These are phyloP conservation scores for Sclerotinia minor DNA, from an alignment of 2,329 filamentous ascomycete species.

Conservation along the genomic window DNA sequence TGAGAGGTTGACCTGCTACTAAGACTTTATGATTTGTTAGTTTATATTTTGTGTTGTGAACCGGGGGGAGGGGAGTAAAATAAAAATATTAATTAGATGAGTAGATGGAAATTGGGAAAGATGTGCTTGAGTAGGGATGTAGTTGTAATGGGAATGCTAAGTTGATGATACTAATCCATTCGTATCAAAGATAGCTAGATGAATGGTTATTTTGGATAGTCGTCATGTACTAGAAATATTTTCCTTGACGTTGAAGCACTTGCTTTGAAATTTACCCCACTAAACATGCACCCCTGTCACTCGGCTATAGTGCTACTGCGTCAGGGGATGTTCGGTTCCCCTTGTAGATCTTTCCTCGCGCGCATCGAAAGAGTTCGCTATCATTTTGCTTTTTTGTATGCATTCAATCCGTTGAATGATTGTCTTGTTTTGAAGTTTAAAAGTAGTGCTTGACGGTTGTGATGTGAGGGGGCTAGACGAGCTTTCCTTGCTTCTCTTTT, in stretches of 20 bases:
- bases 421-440: neutral
- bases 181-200: neutral
- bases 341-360: neutral
- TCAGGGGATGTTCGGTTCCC: neutral
- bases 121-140: neutral
- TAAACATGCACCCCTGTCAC: constrained; percentile 6
- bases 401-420: neutral
- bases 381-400: constrained; percentile 21
- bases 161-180: neutral
- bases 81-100: neutral
- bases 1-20: constrained; percentile 75
- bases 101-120: neutral
- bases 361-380: constrained; percentile 32
- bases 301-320: neutral
- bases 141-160: too few relatives aligned
- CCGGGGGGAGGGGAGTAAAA: neutral
- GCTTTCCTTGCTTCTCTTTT: neutral
- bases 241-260: neutral
- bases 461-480: neutral
- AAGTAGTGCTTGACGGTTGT: neutral
- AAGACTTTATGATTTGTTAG: constrained; percentile 51
- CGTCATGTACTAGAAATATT: neutral
- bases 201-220: neutral
- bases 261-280: neutral
- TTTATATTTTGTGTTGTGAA: constrained; percentile 10